Evolutionary conservation across 768 basidiomycete genomes (phyloP).

Genomic region (Mycena sanguinolenta): DNA sequence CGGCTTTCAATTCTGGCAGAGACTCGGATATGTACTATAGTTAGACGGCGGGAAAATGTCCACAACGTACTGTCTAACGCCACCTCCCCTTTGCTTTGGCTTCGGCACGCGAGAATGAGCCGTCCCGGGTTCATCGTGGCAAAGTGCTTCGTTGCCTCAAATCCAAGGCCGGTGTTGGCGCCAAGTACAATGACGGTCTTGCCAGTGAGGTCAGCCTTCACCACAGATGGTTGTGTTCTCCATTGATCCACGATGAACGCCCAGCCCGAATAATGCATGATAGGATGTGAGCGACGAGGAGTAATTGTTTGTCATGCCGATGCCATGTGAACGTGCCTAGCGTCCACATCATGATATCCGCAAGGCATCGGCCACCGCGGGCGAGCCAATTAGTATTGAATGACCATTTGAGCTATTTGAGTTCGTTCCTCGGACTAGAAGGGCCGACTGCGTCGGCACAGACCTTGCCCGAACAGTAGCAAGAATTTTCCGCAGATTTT

Average conservation of each 20-base stretch:
- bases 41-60: neutral
- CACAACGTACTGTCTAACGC: neutral
- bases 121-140: slow-evolving; percentile 25
- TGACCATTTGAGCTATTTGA: no score
- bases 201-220: slow-evolving; percentile 13
- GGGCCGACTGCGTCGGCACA: no score
- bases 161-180: slow-evolving; percentile 25
- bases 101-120: slow-evolving; percentile 16
- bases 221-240: neutral
- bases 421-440: no score
- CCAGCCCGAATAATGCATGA: neutral
- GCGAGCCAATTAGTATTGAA: no score
- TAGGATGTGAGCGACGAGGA: no score
- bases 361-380: no score
- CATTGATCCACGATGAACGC: slow-evolving; percentile 10
- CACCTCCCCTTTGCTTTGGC: slow-evolving; percentile 15
- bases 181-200: slow-evolving; percentile 24
- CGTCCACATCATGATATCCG: no score
- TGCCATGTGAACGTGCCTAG: no score
- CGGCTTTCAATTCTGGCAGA: slow-evolving; percentile 39
- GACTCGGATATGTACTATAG: neutral
- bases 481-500: no score
- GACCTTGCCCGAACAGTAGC: no score
- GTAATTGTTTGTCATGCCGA: no score
- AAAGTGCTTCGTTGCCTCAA: slow-evolving; percentile 28